Evolutionary conservation across 1,139 yeast genomes (phyloP), one percentile per base, ranked within the genome.

Genomic region (Scheffersomyces parashehatae): DNA sequence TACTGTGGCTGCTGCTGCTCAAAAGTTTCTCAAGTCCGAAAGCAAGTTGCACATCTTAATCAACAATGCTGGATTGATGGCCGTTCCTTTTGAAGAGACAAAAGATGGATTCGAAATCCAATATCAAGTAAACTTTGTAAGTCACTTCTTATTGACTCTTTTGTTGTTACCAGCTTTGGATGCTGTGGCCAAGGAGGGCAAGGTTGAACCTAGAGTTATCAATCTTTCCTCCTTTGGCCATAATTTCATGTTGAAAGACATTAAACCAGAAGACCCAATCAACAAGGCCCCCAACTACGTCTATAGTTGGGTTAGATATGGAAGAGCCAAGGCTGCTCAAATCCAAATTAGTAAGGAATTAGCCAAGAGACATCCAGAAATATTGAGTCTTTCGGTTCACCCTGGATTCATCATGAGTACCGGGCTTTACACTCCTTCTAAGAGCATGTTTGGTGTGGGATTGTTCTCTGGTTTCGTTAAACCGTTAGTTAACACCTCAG

Each of bases 51-150:
- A 72, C 43, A 42, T 70, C 35, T 63, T 73, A 41, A 61, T 73
- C 36, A 67, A 68, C 44, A 73, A 73, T 54, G 78, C 77, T 3
- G 78, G 78, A 1, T 44, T 72, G 12, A 68, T 73, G 76, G 76
- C 62, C 0, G 60, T 63, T 5, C 75, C 76, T 0, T 66, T 52
- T 46, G 63, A 65, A 40, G 46, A 55, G 30, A 68, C 77, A 11
- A 60, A 62, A 41, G 77, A 73, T 47, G 67, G 62, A 24, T 63
- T 60, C 50, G 78, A 73, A 47, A 54, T 70, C 36, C 77, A 73
- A 52, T 71, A 67, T 55, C 77, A 73, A 54, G 75, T 70, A 16
- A 72, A 73, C 47, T 63, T 59, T 38, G 65, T 67, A 14, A 54
- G 68, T 28, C 77, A 69, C 41, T 49, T 67, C 28, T 56, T 73